These are phyloP conservation scores for Xylariaceae sp. DNA, from an alignment of 2,329 filamentous ascomycete genomes.

Conservation along the genomic window DNA sequence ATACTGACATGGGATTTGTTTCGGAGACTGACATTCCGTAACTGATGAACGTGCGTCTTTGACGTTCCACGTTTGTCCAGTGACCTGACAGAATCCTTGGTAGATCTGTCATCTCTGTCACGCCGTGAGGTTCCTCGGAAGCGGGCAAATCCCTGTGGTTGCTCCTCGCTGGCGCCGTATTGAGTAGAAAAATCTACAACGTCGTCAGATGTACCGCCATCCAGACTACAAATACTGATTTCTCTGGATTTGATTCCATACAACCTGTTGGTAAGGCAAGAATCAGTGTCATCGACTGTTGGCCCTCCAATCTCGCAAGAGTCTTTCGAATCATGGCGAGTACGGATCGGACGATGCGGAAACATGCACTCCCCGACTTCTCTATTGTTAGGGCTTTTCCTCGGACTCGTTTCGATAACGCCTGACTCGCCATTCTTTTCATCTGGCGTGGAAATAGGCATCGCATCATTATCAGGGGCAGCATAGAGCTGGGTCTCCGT, in stretches of 20 bases:
- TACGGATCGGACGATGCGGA: conserved; percentile 27
- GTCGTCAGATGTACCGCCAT: conserved; percentile 30
- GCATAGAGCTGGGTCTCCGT: conserved; percentile 9
- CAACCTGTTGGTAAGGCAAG: conserved; percentile 7
- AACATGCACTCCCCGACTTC: conserved; percentile 31
- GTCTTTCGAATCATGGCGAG: conserved; percentile 25
- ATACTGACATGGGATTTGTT: conserved; percentile 52
- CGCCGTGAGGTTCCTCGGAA: conserved; percentile 5
- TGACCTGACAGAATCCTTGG: conserved; percentile 3
- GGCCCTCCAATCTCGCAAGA: conserved; percentile 7
- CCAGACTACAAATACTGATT: conserved; percentile 29
- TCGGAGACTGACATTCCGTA: conserved; percentile 39
- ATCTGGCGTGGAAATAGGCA: conserved; percentile 23
- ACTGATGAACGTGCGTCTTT: conserved; percentile 21
- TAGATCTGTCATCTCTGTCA: conserved; percentile 5
- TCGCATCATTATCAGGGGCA: conserved; percentile 18
- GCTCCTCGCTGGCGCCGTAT: conserved; percentile 14
- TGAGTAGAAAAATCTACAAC: conserved; percentile 27
- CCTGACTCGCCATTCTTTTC: conserved; percentile 21
- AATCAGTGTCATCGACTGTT: conserved; percentile 1
- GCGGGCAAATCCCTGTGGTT: conserved; percentile 1
- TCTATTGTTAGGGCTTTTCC: conserved; percentile 25
- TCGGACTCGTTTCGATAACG: conserved; percentile 14
- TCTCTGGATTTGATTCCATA: conserved; percentile 15
- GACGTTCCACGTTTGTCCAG: conserved; percentile 7